Percentiles rank a stretch among this genome's conserved stretches.
These are phyloP conservation scores for Spinellus fusiger DNA, from an alignment of 192 early-diverging fungal species.

Conservation along the genomic window DNA sequence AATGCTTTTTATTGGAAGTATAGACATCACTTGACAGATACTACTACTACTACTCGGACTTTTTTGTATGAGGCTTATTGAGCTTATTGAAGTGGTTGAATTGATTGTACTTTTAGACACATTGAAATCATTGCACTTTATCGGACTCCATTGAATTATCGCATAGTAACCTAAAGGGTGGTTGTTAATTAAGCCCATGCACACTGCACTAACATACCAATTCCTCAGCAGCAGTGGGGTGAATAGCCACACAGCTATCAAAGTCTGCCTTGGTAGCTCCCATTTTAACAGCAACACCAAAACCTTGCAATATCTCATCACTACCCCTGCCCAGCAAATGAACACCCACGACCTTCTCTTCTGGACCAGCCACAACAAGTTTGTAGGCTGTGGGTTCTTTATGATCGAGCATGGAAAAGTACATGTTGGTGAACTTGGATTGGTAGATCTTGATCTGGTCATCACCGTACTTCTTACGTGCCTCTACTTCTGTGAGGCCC, in stretches of 20 bases:
- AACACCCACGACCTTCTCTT: constrained; percentile 95
- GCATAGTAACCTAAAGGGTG: constrained; percentile 19
- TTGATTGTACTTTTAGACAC: neutral
- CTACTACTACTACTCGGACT: too few species aligned
- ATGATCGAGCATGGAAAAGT: constrained; percentile 72
- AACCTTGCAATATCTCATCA: constrained; percentile 93
- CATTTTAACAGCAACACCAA: constrained; percentile 96
- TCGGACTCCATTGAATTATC: neutral
- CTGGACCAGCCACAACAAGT: constrained; percentile 76
- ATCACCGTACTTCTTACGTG: constrained; percentile 64
- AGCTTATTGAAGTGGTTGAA: too few species aligned
- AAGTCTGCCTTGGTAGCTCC: constrained; percentile 98
- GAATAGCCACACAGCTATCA: constrained; percentile 92
- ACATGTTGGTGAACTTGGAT: constrained; percentile 91
- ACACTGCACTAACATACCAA: constrained; percentile 56
- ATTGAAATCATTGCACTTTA: neutral
- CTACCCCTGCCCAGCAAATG: constrained; percentile 87
- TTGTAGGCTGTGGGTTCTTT: constrained; percentile 94
- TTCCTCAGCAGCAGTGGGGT: constrained; percentile 95
- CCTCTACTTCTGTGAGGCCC: constrained; percentile 86
- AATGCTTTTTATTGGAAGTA: too few species aligned
- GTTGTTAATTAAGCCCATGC: neutral
- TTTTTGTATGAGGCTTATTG: too few species aligned
- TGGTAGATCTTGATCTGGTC: constrained; percentile 82
- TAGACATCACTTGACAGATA: too few species aligned